Evolutionary conservation across 306 rosid species (phyloP).

Genomic region (Fagus crenata): DNA sequence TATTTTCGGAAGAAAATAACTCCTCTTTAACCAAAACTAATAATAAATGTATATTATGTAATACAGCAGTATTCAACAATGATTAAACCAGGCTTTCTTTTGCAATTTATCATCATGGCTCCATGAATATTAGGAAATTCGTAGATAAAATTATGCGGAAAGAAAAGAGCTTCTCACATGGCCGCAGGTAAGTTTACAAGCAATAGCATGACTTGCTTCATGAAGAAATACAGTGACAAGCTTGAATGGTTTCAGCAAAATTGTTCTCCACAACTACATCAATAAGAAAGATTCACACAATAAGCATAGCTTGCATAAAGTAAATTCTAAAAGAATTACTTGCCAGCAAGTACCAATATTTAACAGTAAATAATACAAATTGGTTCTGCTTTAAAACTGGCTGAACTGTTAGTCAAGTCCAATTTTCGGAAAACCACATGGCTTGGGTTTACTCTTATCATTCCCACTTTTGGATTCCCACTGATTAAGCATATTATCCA

Average conservation of each 20-base stretch:
- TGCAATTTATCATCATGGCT: not conserved
- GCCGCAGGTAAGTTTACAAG: conserved; percentile 62
- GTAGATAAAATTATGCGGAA: not conserved
- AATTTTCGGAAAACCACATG: not conserved
- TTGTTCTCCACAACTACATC: conserved; percentile 68
- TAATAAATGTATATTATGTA: too few species aligned
- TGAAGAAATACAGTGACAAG: conserved; percentile 71
- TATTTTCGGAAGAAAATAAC: too few species aligned
- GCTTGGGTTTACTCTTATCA: not conserved
- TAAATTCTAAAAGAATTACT: not conserved
- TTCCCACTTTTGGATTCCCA: not conserved
- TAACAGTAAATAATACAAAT: not conserved
- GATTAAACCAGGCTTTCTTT: not conserved
- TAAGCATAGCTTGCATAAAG: conserved; percentile 14
- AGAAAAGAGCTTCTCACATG: conserved; percentile 43
- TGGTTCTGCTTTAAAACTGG: not conserved
- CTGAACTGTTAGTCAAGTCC: not conserved
- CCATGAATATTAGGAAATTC: not conserved
- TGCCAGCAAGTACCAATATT: not conserved
- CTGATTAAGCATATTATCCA: not conserved
- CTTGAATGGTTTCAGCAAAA: conserved; percentile 65
- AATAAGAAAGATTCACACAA: conserved; percentile 9
- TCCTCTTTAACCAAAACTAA: too few species aligned
- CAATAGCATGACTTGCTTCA: conserved; percentile 71
- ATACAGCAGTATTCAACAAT: not conserved